phyloP scores from a whole-genome alignment of 805 yeast species.

The Suhomyces canberraensis region DNA sequence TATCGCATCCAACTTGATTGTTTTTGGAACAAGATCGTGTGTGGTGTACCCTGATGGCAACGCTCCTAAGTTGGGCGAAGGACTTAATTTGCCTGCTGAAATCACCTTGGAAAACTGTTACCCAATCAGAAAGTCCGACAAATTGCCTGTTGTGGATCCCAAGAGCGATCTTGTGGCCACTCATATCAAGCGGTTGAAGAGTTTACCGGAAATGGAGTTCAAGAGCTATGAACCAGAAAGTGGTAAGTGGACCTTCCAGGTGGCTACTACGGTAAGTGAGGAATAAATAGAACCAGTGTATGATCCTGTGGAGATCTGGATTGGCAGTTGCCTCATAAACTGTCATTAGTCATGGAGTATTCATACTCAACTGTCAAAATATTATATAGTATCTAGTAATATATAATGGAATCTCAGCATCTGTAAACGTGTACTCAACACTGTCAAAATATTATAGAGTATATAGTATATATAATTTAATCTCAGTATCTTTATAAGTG shows the following conservation, averaged over 20 bases:
- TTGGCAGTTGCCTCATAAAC: too few species aligned
- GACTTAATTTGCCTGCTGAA: conserved; percentile 72
- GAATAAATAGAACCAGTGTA: not conserved
- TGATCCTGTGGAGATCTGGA: too few species aligned
- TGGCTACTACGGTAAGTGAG: conserved; percentile 28
- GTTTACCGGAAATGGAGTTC: conserved; percentile 58
- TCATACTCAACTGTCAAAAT: too few species aligned
- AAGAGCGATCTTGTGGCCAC: conserved; percentile 65
- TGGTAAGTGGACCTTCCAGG: conserved; percentile 67
- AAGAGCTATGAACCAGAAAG: conserved; percentile 72
- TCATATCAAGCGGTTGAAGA: conserved; percentile 67
- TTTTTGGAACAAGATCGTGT: conserved; percentile 58
- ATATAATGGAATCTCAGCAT: too few species aligned
- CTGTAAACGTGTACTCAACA: too few species aligned
- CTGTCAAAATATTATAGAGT: too few species aligned
- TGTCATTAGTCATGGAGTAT: too few species aligned
- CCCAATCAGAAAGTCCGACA: conserved; percentile 71
- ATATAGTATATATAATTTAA: too few species aligned
- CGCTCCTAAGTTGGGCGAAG: conserved; percentile 70
- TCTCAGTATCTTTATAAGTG: too few species aligned
- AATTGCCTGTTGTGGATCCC: conserved; percentile 72
- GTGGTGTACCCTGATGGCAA: conserved; percentile 69
- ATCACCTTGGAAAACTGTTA: conserved; percentile 76
- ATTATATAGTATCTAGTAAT: too few species aligned
- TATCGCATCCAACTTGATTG: conserved; percentile 63